phyloP scores from a whole-genome alignment of 2,329 filamentous ascomycete species.

The Aspergillus costaricaensis region DNA sequence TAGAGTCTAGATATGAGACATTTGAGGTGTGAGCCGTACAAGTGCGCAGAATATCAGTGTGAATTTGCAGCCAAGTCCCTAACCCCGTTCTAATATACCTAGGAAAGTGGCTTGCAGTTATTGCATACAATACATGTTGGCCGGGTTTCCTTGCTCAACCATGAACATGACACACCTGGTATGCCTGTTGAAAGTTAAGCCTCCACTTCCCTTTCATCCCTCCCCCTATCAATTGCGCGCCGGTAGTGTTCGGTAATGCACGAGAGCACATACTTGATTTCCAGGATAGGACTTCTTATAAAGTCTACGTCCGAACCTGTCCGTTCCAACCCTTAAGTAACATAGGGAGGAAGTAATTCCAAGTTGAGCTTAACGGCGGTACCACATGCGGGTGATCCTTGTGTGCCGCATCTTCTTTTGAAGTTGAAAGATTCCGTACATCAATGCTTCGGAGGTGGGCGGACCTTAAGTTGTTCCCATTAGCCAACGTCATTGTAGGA shows the following conservation, averaged over 20 bases:
- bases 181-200: not conserved
- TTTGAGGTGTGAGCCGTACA: not conserved
- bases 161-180: not conserved
- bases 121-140: not conserved
- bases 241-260: not conserved
- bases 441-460: constrained; percentile 57
- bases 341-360: not conserved
- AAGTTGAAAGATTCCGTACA: constrained; percentile 73
- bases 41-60: not conserved
- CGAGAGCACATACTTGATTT: not conserved
- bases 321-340: not conserved
- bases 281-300: not conserved
- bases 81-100: not conserved
- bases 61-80: not conserved
- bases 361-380: constrained; percentile 47
- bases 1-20: not conserved
- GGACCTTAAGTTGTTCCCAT: constrained; percentile 39
- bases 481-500: not conserved
- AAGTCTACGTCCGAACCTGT: not conserved
- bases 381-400: constrained; percentile 60
- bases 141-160: not conserved
- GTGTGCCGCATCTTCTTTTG: constrained; percentile 74
- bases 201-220: not conserved
- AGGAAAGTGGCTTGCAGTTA: not conserved
- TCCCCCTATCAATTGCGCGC: not conserved